Percentiles rank a stretch among this genome's conserved stretches.
These are phyloP conservation scores for Venturia asperata DNA, from an alignment of 2,329 filamentous ascomycete genomes.

Conservation along the genomic window DNA sequence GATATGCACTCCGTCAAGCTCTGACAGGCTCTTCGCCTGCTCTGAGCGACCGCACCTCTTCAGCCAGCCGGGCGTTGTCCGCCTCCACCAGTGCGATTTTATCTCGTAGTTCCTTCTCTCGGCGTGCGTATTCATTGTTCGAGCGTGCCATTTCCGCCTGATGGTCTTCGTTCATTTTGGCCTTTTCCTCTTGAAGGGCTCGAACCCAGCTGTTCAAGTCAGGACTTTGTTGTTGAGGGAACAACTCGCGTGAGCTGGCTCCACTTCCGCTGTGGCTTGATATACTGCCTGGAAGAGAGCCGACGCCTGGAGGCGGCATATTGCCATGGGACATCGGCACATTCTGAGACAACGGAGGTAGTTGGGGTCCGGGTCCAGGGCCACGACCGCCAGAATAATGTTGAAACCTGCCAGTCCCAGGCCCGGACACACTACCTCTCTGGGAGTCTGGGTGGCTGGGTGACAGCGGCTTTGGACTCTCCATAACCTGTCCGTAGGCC, in stretches of 20 bases:
- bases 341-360: conserved; percentile 13
- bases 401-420: conserved; percentile 50
- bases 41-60: conserved; percentile 27
- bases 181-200: conserved; percentile 52
- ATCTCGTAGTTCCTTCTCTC: neutral
- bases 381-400: conserved; percentile 52
- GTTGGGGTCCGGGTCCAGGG: conserved; percentile 39
- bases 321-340: conserved; percentile 13
- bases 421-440: conserved; percentile 28
- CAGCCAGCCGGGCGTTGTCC: conserved; percentile 29
- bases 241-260: conserved; percentile 56
- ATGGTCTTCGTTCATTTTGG: conserved; percentile 42
- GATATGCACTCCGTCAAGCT: conserved; percentile 3
- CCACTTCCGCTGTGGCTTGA: conserved; percentile 50
- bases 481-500: conserved; percentile 70
- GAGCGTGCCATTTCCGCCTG: conserved; percentile 38
- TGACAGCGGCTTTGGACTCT: conserved; percentile 79
- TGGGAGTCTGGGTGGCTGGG: conserved; percentile 51
- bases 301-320: conserved; percentile 27
- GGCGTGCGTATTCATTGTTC: conserved; percentile 33
- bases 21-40: conserved; percentile 24
- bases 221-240: conserved; percentile 39
- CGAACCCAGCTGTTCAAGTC: conserved; percentile 68
- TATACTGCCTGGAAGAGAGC: conserved; percentile 45
- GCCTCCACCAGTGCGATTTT: conserved; percentile 25